Evolutionary conservation across 78 protist species (phyloP), one percentile per base, ranked within the genome.

Genomic region (Mastigamoeba balamuthi): DNA sequence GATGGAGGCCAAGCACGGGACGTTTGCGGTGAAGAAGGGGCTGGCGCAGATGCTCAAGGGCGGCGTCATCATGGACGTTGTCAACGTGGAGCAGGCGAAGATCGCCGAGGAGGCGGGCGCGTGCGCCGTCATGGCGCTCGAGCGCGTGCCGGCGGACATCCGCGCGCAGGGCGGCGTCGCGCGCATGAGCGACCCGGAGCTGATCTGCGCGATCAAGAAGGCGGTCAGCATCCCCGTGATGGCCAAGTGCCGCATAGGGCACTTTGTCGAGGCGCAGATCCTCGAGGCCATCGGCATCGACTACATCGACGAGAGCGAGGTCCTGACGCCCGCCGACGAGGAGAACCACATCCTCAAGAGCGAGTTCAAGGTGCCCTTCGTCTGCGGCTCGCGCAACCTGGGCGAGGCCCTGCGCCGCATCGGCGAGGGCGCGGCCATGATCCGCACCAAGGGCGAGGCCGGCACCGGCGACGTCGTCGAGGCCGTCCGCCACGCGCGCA

Each of bases 51-150:
- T 95, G 98, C 68, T 95, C 67, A 92, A 88, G 84, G 94, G 96
- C 2, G 96, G 94, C n/a, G 93, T 92, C 33, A 92, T 92, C 72
- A 92, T 92, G 96, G 96, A 95, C 82, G 98, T 95, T 4, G 78
- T 91, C 38, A 88, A 86, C 76, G 87, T 87, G n/a, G 95, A 91
- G 78, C 96, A 95, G 80, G 98, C 98, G 2, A 77, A 89, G 66
- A 89, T 95, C 69, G 98, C 98, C 9, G 96, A 95, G 66, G 95
- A 84, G 35, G 97, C 96, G 0, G 98, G 98, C 28, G 98, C 96
- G 1, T 74, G 79, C 41, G 97, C 93, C 5, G 93, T 91, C 8
- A 95, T 93, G 96, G 98, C 98, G 39, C 89, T 95, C 27, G 98
- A 95, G 81, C 88, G 95, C 65, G 90, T 95, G 28, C 98, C 98